Base-by-base conservation (phyloP, 495 filamentous ascomycete species). In the Tuber brumale region DNA sequence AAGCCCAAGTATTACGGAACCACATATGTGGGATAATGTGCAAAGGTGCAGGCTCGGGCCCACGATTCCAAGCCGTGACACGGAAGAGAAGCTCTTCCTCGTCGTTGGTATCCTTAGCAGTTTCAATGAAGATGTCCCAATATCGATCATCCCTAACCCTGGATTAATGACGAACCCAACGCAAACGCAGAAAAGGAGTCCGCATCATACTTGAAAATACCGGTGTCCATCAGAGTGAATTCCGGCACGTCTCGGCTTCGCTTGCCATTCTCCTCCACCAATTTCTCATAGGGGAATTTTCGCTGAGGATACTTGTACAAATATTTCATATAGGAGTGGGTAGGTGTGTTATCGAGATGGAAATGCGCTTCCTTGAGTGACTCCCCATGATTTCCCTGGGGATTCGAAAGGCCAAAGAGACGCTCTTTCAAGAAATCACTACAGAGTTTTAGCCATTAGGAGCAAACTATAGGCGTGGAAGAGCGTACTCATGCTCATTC, bases 51-150 rank as follows among this genome's bases (percentile, higher is more conserved):
- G 93, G 90, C 57, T 97, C 94, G 5, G 94, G 92, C 14, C 95
- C 95, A 76, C 95, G 89, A 83, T 98, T 98, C 90, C 94, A 98
- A 45, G 94, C 94, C 35, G 95, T 97, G 57, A 97, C 91, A 78
- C 95, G 93, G 86, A 97, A 98, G 51, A 97, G 87, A 23, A 98
- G 86, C 84, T 97, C 95, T 37, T 97, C 94, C 72, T 92, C 90
- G 80, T 97, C 91, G 69, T 97, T 90, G 14, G 88, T 89, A 79
- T 97, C 95, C 85, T 98, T 98, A 51, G 94, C 95, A 12, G 92
- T 94, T 85, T 98, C 95, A 77, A 98, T 97, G 84, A 95, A 91
- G 82, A 97, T 97, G 83, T 98, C 95, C 92, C 94, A 98, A 85
- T 98, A 98, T 72, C 91, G 86, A 81, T 95, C 91, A 23, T 97